Evolutionary conservation across 257 asterid species (phyloP).

Genomic region (Henckelia pumila): DNA sequence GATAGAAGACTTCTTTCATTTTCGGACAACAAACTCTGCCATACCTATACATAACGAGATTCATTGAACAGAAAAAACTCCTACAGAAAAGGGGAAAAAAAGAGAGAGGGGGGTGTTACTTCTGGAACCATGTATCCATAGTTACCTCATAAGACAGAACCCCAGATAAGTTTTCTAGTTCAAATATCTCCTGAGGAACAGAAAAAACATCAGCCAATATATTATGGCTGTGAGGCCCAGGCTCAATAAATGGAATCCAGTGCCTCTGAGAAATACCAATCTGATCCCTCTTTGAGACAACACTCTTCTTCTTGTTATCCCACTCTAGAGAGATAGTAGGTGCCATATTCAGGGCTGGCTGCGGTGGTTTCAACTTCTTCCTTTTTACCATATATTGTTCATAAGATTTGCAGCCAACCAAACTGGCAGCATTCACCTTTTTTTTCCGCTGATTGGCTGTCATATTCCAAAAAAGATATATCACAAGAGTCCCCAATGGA

Average conservation of each 20-base stretch:
- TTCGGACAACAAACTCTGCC: conserved; percentile 72
- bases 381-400: conserved; percentile 51
- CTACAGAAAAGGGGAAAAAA: neutral
- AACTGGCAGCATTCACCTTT: conserved; percentile 52
- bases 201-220: conserved; percentile 69
- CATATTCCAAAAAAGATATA: conserved; percentile 42
- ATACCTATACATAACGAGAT: conserved; percentile 55
- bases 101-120: neutral
- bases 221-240: conserved; percentile 37
- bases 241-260: conserved; percentile 53
- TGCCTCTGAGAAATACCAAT: conserved; percentile 72
- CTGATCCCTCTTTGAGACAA: conserved; percentile 84
- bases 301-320: conserved; percentile 72
- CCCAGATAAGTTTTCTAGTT: conserved; percentile 52
- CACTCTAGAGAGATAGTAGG: conserved; percentile 72
- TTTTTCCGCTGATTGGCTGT: conserved; percentile 77
- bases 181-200: conserved; percentile 74
- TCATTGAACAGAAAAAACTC: conserved; percentile 24
- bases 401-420: conserved; percentile 50
- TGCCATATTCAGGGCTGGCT: conserved; percentile 44
- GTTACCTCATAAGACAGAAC: conserved; percentile 73
- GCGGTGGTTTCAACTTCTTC: conserved; percentile 49
- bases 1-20: conserved; percentile 59
- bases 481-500: conserved; percentile 26
- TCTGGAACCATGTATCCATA: conserved; percentile 2